phyloP scores from a whole-genome alignment of 2,329 filamentous ascomycete species.

The Truncatella angustata region DNA sequence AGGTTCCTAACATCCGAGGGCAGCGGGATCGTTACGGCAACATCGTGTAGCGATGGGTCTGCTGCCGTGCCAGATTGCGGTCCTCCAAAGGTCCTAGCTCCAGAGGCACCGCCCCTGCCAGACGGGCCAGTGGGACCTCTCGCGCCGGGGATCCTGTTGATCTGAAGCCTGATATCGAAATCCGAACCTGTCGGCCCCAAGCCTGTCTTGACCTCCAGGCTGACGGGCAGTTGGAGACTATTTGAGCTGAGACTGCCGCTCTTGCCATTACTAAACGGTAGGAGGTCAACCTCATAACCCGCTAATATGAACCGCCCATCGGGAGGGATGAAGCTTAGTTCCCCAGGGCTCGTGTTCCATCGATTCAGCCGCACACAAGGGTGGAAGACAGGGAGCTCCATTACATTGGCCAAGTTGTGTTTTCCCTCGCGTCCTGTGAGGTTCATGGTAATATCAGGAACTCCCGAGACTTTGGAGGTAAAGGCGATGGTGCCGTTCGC shows the following conservation, averaged over 20 bases:
- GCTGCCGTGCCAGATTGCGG: slow-evolving; percentile 53
- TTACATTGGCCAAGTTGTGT: slow-evolving; percentile 68
- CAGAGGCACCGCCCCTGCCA: slow-evolving; percentile 38
- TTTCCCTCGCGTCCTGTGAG: slow-evolving; percentile 80
- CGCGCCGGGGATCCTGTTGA: slow-evolving; percentile 62
- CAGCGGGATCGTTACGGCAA: slow-evolving; percentile 76
- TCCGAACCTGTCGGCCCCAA: slow-evolving; percentile 75
- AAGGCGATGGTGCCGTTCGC: slow-evolving; percentile 93
- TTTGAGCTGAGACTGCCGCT: slow-evolving; percentile 54
- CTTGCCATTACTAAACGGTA: slow-evolving; percentile 66
- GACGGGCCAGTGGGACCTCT: slow-evolving; percentile 38
- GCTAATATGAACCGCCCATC: slow-evolving; percentile 92
- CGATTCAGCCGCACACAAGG: slow-evolving; percentile 88
- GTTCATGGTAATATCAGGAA: slow-evolving; percentile 83
- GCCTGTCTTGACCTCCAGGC: slow-evolving; percentile 76
- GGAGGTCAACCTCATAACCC: slow-evolving; percentile 88
- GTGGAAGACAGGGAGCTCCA: slow-evolving; percentile 92
- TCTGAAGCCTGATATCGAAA: slow-evolving; percentile 80
- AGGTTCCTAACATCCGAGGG: slow-evolving; percentile 78
- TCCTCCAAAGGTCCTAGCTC: slow-evolving; percentile 39
- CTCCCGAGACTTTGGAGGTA: slow-evolving; percentile 89
- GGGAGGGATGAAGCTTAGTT: slow-evolving; percentile 93
- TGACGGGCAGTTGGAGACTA: slow-evolving; percentile 77
- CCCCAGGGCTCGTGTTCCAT: slow-evolving; percentile 86
- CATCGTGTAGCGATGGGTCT: slow-evolving; percentile 68